Percentiles rank a stretch among this genome's conserved stretches.
phyloP scores from a whole-genome alignment of 2,329 filamentous ascomycete genomes.

The Penicillium polonicum region DNA sequence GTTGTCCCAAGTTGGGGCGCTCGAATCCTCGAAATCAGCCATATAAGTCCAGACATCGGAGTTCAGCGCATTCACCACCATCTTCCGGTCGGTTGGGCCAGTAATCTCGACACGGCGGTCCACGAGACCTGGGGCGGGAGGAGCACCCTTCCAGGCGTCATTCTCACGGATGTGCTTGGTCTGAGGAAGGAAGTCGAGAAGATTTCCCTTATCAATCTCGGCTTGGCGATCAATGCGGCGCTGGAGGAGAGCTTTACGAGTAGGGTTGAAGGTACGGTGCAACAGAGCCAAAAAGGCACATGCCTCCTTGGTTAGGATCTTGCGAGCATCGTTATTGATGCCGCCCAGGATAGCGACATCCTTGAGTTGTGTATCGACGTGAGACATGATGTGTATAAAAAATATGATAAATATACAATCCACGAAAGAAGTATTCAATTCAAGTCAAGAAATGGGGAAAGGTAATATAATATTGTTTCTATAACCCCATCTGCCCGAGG shows the following conservation, averaged over 20 bases:
- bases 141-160: slow-evolving; percentile 87
- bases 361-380: slow-evolving; percentile 74
- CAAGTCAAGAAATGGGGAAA: too few relatives aligned
- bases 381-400: slow-evolving; percentile 54
- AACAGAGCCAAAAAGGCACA: slow-evolving; percentile 90
- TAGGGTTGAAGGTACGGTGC: slow-evolving; percentile 89
- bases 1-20: slow-evolving; percentile 96
- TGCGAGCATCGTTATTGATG: slow-evolving; percentile 74
- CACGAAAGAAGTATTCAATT: too few relatives aligned
- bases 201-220: slow-evolving; percentile 83
- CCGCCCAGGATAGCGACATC: slow-evolving; percentile 83
- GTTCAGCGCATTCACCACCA: slow-evolving; percentile 97
- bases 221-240: slow-evolving; percentile 82
- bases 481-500: slow-evolving; percentile 24
- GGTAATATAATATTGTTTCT: slow-evolving; percentile 9
- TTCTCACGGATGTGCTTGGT: slow-evolving; percentile 94
- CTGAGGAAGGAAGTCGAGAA: slow-evolving; percentile 94
- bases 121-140: slow-evolving; percentile 85
- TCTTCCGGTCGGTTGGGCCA: slow-evolving; percentile 94
- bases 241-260: slow-evolving; percentile 84
- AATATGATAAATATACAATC: not conserved
- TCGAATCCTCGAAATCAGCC: slow-evolving; percentile 98
- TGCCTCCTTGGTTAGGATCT: slow-evolving; percentile 89
- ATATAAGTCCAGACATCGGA: slow-evolving; percentile 98
- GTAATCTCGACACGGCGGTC: slow-evolving; percentile 97